Evolutionary conservation across 495 filamentous ascomycete genomes (phyloP).

Genomic region (Pyrenula massariospora): DNA sequence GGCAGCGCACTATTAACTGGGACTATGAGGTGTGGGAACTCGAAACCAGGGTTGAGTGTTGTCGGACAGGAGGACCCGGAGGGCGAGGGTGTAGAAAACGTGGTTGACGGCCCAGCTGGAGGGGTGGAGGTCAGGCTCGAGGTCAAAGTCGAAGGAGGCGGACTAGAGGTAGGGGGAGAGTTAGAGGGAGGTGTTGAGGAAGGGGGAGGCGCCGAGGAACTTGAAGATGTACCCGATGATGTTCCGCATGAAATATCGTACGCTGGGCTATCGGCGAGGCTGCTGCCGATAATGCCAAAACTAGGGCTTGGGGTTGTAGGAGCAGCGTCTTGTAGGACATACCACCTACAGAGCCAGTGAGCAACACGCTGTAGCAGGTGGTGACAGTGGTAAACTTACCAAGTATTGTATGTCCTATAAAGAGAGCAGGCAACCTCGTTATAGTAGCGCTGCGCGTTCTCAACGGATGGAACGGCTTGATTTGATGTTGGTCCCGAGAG

Average conservation of each 20-base stretch:
- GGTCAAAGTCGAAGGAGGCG: slow-evolving; percentile 2
- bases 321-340: slow-evolving; percentile 56
- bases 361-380: too few relatives aligned
- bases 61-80: slow-evolving; percentile 9
- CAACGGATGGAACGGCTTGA: slow-evolving; percentile 46
- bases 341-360: too few relatives aligned
- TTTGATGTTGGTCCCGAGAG: slow-evolving; percentile 36
- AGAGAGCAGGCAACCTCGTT: slow-evolving; percentile 62
- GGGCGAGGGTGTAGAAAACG: slow-evolving; percentile 2
- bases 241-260: slow-evolving; percentile 52
- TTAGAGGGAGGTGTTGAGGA: slow-evolving; percentile 6
- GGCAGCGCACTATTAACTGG: slow-evolving; percentile 47
- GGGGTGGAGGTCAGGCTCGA: slow-evolving; percentile 1
- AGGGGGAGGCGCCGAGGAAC: slow-evolving; percentile 7
- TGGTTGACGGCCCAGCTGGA: slow-evolving; percentile 9
- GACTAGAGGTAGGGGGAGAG: slow-evolving; percentile 8
- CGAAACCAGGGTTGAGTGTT: slow-evolving; percentile 13
- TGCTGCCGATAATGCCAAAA: slow-evolving; percentile 52
- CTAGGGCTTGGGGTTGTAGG: slow-evolving; percentile 47
- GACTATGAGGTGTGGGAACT: slow-evolving; percentile 58
- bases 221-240: slow-evolving; percentile 14
- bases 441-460: slow-evolving; percentile 76
- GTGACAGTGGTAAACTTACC: too few relatives aligned
- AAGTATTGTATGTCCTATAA: slow-evolving; percentile 57
- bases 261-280: slow-evolving; percentile 44